phyloP scores from a whole-genome alignment of 176 grass and related monocot species.

The Hsuehochloa calcarea region DNA sequence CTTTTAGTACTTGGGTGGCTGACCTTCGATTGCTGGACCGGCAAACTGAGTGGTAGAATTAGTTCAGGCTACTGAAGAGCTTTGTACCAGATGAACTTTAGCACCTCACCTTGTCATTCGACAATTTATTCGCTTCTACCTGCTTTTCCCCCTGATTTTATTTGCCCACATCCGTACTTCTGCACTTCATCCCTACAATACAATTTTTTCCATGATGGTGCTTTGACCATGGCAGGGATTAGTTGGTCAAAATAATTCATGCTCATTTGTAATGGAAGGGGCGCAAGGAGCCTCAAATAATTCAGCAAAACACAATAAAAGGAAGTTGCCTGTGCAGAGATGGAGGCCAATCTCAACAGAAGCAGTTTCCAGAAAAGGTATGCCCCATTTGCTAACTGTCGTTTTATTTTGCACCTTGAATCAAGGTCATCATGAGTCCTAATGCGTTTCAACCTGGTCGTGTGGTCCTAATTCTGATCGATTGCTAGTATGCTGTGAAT shows the following conservation, averaged over 20 bases:
- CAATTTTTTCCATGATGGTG: neutral
- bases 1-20: neutral
- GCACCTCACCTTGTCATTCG: neutral
- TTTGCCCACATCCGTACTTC: neutral
- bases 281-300: conserved; percentile 15
- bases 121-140: neutral
- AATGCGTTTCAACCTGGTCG: neutral
- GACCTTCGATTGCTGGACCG: neutral
- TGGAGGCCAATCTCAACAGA: conserved; percentile 58
- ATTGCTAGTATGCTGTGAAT: neutral
- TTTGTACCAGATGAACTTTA: neutral
- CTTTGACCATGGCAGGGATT: conserved; percentile 34
- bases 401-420: neutral
- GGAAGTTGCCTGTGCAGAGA: conserved; percentile 42
- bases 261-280: conserved; percentile 43
- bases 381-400: neutral
- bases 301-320: conserved; percentile 33
- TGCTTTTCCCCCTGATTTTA: neutral
- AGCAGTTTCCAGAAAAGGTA: conserved; percentile 47
- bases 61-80: neutral
- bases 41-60: neutral
- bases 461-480: neutral
- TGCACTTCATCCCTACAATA: neutral
- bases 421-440: neutral
- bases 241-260: conserved; percentile 21